These are phyloP conservation scores for Taphrina wiesneri DNA, from an alignment of 1,139 yeast species.

Conservation along the genomic window DNA sequence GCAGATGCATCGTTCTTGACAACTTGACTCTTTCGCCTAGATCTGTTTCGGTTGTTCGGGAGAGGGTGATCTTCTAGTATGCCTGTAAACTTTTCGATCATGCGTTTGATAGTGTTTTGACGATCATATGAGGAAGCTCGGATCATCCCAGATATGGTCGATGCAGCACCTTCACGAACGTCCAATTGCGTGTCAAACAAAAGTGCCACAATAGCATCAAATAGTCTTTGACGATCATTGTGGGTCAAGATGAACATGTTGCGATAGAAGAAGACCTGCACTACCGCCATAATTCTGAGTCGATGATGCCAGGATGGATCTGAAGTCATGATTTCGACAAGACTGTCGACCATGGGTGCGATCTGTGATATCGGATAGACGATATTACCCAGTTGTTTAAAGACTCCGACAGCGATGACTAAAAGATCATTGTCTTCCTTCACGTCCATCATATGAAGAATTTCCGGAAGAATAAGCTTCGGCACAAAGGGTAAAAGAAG, in stretches of 20 bases:
- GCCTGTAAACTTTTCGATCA: constrained; percentile 50
- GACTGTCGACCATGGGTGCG: constrained; percentile 53
- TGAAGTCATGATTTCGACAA: constrained; percentile 52
- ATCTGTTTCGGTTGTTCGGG: constrained; percentile 29
- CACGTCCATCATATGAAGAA: constrained; percentile 64
- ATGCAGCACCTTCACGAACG: constrained; percentile 74
- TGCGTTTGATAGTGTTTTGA: constrained; percentile 46
- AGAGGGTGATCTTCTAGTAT: constrained; percentile 44
- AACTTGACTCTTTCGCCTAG: constrained; percentile 25
- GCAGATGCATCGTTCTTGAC: constrained; percentile 17
- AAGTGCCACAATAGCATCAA: constrained; percentile 56
- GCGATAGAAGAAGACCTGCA: constrained; percentile 73
- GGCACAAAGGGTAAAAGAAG: constrained; percentile 44
- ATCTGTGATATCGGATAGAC: constrained; percentile 55
- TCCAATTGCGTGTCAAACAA: constrained; percentile 68
- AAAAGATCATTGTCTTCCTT: constrained; percentile 80
- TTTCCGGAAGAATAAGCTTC: constrained; percentile 64
- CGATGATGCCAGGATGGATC: constrained; percentile 66
- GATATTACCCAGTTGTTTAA: constrained; percentile 61
- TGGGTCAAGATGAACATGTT: constrained; percentile 61
- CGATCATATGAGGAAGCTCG: constrained; percentile 71
- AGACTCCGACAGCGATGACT: constrained; percentile 57
- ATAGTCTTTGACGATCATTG: constrained; percentile 55
- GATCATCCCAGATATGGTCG: constrained; percentile 75
- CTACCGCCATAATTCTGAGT: constrained; percentile 64